These are phyloP conservation scores for Bruguiera hainesii DNA, from an alignment of 441 rosid genomes.

Conservation along the genomic window DNA sequence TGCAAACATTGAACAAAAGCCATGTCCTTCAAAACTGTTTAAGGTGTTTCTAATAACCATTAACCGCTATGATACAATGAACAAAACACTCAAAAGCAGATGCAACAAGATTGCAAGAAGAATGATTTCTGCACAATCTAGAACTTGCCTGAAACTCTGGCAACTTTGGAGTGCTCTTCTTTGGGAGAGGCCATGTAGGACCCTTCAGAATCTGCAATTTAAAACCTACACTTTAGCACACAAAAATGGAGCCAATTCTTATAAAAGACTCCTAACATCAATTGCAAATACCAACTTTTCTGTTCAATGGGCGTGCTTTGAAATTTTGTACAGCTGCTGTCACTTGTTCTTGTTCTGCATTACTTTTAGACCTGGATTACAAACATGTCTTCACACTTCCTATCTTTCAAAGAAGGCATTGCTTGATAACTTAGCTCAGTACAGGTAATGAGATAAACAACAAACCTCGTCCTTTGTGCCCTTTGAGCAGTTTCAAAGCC, in stretches of 20 bases:
- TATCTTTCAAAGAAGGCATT: neutral
- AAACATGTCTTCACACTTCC: slow-evolving; percentile 5
- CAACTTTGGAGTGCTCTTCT: slow-evolving; percentile 66
- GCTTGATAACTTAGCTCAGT: neutral
- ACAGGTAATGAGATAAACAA: neutral
- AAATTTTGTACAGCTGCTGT: slow-evolving; percentile 46
- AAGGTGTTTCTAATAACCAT: neutral
- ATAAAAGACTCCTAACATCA: slow-evolving; percentile 7
- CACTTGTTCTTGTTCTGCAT: slow-evolving; percentile 37
- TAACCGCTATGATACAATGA: no score
- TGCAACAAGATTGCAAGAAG: no score
- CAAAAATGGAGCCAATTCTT: slow-evolving; percentile 7
- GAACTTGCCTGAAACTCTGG: slow-evolving; percentile 66
- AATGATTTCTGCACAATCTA: neutral
- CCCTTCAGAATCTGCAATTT: slow-evolving; percentile 72
- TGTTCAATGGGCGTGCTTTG: slow-evolving; percentile 88
- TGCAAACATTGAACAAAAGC: slow-evolving; percentile 11
- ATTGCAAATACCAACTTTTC: slow-evolving; percentile 56
- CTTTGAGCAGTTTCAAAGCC: slow-evolving; percentile 83
- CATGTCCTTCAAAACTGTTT: neutral
- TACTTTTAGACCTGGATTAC: slow-evolving; percentile 60
- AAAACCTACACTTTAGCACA: slow-evolving; percentile 16
- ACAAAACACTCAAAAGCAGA: no score
- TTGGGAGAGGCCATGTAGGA: slow-evolving; percentile 66
- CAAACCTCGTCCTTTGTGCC: slow-evolving; percentile 77